Conservation (phyloP, 345 rosid species). For the Ceriops zippeliana region DNA sequence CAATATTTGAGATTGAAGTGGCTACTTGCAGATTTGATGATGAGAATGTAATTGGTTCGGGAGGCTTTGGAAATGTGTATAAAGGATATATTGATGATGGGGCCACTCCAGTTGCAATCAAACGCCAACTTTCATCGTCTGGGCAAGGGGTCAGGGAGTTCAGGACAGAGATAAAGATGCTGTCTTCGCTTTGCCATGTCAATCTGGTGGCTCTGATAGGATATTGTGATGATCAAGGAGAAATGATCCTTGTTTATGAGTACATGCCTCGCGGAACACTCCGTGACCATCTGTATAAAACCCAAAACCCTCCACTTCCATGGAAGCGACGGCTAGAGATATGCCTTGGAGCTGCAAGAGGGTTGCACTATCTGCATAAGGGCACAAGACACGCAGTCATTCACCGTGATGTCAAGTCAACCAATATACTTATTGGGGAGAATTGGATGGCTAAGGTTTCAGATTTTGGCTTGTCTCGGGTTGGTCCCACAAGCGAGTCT, state of each 20-base stretch:
- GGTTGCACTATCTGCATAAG: conserved; percentile 29
- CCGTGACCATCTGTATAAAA: conserved; percentile 29
- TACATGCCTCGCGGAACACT: conserved; percentile 35
- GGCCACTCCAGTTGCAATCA: conserved; percentile 35
- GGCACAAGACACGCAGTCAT: conserved; percentile 38
- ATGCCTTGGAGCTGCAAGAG: conserved; percentile 45
- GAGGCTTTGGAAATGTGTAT: conserved; percentile 46
- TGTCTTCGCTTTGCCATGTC: conserved; percentile 35
- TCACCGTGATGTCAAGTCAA: conserved; percentile 53
- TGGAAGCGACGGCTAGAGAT: conserved; percentile 45
- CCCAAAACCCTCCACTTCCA: conserved; percentile 22
- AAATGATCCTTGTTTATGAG: conserved; percentile 48
- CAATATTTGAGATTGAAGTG: conserved; percentile 27
- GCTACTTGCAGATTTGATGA: conserved; percentile 32
- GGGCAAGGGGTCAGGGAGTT: conserved; percentile 42
- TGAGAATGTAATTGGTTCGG: conserved; percentile 25
- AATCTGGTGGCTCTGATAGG: conserved; percentile 45
- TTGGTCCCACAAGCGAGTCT: conserved; percentile 33
- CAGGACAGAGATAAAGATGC: conserved; percentile 38
- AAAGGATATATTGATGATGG: conserved; percentile 27
- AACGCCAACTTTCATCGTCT: conserved; percentile 34
- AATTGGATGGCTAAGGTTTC: conserved; percentile 57
- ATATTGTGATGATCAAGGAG: conserved; percentile 37
- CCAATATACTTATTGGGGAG: conserved; percentile 50
- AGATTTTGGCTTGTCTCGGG: conserved; percentile 49